phyloP scores from a whole-genome alignment of 2,329 filamentous ascomycete genomes.

The Botryotinia calthae region DNA sequence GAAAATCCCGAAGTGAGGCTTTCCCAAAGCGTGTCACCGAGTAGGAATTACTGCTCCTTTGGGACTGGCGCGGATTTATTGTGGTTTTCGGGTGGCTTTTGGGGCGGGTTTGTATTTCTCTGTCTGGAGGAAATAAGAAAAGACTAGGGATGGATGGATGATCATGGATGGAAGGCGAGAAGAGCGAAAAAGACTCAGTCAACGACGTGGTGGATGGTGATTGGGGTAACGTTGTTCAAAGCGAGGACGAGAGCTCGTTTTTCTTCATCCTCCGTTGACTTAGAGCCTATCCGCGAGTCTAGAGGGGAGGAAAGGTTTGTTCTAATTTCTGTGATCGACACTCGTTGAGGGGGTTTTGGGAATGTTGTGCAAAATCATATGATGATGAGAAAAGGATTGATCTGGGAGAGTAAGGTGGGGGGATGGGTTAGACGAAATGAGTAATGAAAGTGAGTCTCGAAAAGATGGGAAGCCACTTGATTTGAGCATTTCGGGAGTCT shows the following conservation, averaged over 20 bases:
- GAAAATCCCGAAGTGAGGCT: slow-evolving; percentile 3
- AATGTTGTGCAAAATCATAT: neutral
- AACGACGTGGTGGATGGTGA: slow-evolving; percentile 37
- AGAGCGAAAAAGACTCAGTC: slow-evolving; percentile 17
- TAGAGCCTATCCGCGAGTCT: neutral
- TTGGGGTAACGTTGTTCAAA: slow-evolving; percentile 33
- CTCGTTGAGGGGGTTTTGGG: neutral
- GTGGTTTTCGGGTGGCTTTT: neutral
- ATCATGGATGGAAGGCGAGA: slow-evolving; percentile 1
- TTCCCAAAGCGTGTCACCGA: slow-evolving; percentile 17
- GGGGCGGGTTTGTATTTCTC: neutral
- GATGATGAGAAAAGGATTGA: neutral
- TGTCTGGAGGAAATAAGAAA: neutral
- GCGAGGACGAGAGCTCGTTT: slow-evolving; percentile 7
- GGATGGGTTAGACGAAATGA: neutral
- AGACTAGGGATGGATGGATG: neutral
- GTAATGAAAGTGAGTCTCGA: neutral
- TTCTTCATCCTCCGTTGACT: slow-evolving; percentile 2
- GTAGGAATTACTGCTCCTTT: neutral
- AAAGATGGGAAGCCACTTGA: neutral
- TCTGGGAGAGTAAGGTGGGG: neutral
- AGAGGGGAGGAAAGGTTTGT: neutral
- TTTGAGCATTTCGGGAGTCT: neutral
- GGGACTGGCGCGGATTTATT: neutral
- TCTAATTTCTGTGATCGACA: neutral